Base-by-base conservation (phyloP, 139 green algal species). In the Coelastrella sp. region DNA sequence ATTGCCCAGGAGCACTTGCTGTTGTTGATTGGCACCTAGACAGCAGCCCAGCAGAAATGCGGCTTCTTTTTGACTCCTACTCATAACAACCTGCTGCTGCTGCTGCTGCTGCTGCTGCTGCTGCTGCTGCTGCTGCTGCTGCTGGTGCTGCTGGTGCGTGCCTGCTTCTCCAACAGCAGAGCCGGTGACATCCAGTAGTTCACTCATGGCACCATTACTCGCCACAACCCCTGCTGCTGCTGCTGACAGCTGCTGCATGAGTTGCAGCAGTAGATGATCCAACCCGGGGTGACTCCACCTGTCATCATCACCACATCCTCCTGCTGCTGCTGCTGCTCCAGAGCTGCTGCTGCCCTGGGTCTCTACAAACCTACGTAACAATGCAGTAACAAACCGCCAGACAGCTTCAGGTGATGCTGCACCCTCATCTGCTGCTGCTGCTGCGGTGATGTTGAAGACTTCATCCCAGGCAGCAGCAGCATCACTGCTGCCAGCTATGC, bases 1-100 rank as follows among this genome's bases (percentile, higher is more conserved):
- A 19, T n/a, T 6, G 15, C 85, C 76, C 10, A 90, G 15, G 56
- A 90, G 85, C 74, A 90, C 58, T n/a, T 84, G 57, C 73, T 84
- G 85, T 25, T 74, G 59, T 27, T 90, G 58, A 35, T 90, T 90
- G 27, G 85, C 85, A 60, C 85, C 85, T 6, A 90, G 59, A 60
- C 85, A 90, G 59, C 85, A 90, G 11, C 85, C 85, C 7, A 90
- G 73, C 60, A 90, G 25, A 4, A n/a, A 73, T 7, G 85, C 85
- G 19, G 85, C 85, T 17, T 73, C 72, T 19, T 66, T 73, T 24
- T 90, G 73, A 66, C 63, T 20, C 49, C 82, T 89, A n/a, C 66
- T 65, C 68, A 19, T 25, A 72, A 10, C n/a, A 80, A 57, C 22
- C 65, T 58, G 68, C 84, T 66, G 65, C 75, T 56, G 49, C 74